These are phyloP conservation scores for Handroanthus guayacan DNA, from an alignment of 257 asterid genomes.

Conservation along the genomic window DNA sequence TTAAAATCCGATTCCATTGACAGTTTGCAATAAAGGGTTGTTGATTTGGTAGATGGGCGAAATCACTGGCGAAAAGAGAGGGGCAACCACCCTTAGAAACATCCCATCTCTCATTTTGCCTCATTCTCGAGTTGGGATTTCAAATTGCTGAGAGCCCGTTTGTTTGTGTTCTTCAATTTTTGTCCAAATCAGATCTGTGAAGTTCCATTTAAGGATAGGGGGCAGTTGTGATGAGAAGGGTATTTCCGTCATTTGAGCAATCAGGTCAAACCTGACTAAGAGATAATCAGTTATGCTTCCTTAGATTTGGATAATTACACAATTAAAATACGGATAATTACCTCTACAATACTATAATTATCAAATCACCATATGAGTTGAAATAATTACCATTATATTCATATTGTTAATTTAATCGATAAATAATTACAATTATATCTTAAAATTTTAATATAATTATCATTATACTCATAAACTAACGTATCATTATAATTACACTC, in stretches of 20 bases:
- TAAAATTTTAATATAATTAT: too few species aligned
- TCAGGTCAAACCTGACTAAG: not conserved
- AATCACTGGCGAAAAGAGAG: constrained; percentile 43
- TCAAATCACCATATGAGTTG: too few species aligned
- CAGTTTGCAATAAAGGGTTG: constrained; percentile 29
- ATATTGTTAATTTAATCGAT: too few species aligned
- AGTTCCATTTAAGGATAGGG: not conserved
- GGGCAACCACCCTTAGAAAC: constrained; percentile 48
- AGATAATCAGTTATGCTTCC: too few species aligned
- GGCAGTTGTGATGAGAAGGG: not conserved
- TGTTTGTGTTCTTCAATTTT: not conserved
- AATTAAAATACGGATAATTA: too few species aligned
- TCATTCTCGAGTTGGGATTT: constrained; percentile 33
- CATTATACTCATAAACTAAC: too few species aligned
- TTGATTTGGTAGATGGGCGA: constrained; percentile 3
- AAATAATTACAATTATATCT: too few species aligned
- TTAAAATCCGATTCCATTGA: constrained; percentile 20
- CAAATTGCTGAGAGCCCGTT: not conserved
- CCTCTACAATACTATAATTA: too few species aligned
- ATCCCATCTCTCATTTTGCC: constrained; percentile 33
- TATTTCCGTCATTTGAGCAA: not conserved
- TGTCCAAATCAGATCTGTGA: not conserved
- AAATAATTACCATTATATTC: too few species aligned
- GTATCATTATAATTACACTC: too few species aligned
- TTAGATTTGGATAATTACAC: too few species aligned